Base-by-base conservation (phyloP, 306 rosid genomes). In the Oemleria cerasiformis region DNA sequence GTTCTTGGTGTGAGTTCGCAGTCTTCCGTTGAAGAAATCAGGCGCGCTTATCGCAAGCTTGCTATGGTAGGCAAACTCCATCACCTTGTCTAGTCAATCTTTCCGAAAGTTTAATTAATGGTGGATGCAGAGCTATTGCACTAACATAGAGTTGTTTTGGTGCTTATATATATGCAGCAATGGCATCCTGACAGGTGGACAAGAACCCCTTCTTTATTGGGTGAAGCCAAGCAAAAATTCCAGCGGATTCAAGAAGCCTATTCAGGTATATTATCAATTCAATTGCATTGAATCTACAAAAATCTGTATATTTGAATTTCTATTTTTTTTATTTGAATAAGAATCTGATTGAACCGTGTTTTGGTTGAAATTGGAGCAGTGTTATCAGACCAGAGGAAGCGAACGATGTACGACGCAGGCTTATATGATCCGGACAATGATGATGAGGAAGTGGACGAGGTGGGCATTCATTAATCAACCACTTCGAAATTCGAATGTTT, bases 181-280 rank as follows among this genome's bases (percentile, higher is more conserved):
- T 92, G 96, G 96, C 98, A 92, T 77, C 98, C 98, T 0, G 98
- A 92, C 82, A 79, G 81, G 62, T 88, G 96, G 86, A 77, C 88
- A 20, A 81, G 78, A 71, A 74, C 76, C 0, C 96, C 98, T 68
- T 87, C 88, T 58, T 59, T 82, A 8, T 45, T 84, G 55, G 82
- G 78, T 21, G 83, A 84, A 73, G 92, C 98, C 42, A 90, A 90
- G 39, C 73, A 54, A 12, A 92, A 79, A 39, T 90, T 92, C 75
- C 98, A 90, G 77, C 83, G 78, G 58, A 87, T 92, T 63, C 98
- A 86, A 81, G 88, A 92, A 83, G 96, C 98, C 2, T 92, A 92
- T 81, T 80, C 96, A 65, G 97, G 97, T 86, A 75, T 68, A 14
- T 30, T 30, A 30, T 30, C 36, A 30, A 1, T 0, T 2, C 36